Base-by-base conservation (phyloP, 805 yeast genomes). In the Diddensiella santjacobensis region DNA sequence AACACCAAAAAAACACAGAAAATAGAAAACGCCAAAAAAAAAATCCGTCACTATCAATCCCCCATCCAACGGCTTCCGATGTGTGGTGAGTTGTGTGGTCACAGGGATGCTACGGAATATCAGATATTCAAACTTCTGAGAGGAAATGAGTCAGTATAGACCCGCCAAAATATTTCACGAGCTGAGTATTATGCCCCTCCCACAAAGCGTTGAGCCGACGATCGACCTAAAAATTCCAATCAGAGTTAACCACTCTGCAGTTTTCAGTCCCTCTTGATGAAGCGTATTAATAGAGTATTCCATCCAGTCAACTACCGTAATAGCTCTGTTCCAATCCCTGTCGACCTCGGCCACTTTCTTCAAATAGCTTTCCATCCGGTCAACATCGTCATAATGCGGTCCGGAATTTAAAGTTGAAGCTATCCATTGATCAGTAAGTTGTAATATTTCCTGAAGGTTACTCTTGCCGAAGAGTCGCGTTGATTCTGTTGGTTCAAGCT, bases 371-470 rank as follows among this genome's bases (percentile, higher is more conserved):
- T 62, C 61, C 38, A 76, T 71, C 19, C 70, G 48, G 10, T 52
- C 55, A 1, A 71, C 53, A 50, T 77, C 81, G 26, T 64, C 70
- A 4, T 44, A 52, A 49, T 68, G 71, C 2, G 79, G 79, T 0
- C 52, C 45, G 19, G 26, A 4, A 17, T 29, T 35, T 22, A 19
- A 33, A 13, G 24, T 18, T 11, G 42, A 72, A 72, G 50, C 53
- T 1, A 73, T 56, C 80, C 80, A 75, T 2, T 54, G 42, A 4
- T 55, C 56, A n/a, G 73, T 40, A 23, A 68, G 40, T 4, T 51
- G 20, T n/a, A 64, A 54, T 4, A 75, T 62, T n/a, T 67, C 67
- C n/a, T 59, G 63, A n/a, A 68, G 62, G 3, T 65, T 57, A 0
- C 56, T 51, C 19, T 52, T 49, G 2, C 64, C 66, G 47, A 69